Evolutionary conservation across 2,329 filamentous ascomycete genomes (phyloP).

Genomic region (Paraconiothyrium sp.): DNA sequence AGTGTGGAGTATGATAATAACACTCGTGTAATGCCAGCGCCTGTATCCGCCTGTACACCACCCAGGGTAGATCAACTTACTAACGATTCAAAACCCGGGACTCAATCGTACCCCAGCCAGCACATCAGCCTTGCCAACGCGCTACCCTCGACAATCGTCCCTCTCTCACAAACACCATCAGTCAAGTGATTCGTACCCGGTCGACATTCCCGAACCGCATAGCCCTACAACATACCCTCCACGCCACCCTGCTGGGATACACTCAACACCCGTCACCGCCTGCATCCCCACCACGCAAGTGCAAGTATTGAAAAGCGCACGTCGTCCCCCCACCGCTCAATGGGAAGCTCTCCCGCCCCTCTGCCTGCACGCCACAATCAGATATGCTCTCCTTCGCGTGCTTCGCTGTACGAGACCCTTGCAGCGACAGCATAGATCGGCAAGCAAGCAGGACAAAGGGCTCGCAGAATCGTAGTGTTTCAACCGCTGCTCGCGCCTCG

Average conservation of each 20-base stretch:
- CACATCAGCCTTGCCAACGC: background rate
- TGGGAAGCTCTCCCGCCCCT: conserved; percentile 12
- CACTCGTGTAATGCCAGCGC: background rate
- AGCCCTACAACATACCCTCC: too few species aligned
- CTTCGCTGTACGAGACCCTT: conserved; percentile 1
- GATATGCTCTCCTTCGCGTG: background rate
- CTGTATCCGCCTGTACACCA: background rate
- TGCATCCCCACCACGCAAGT: background rate
- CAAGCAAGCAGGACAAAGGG: conserved; percentile 3
- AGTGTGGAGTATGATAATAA: background rate
- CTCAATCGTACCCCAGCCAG: background rate
- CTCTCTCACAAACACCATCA: background rate
- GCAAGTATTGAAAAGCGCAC: conserved; percentile 47
- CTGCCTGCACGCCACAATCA: conserved; percentile 12
- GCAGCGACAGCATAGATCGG: conserved; percentile 1
- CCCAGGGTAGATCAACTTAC: background rate
- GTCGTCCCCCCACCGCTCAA: conserved; percentile 15
- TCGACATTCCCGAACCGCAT: background rate
- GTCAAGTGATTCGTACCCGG: background rate
- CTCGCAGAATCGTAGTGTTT: background rate
- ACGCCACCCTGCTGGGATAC: background rate
- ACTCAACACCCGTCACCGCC: background rate
- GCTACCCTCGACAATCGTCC: background rate
- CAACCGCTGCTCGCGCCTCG: conserved; percentile 12
- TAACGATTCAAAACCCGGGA: background rate